Evolutionary conservation across 2,329 filamentous ascomycete genomes (phyloP).

Genomic region (Hypoxylon sp.): DNA sequence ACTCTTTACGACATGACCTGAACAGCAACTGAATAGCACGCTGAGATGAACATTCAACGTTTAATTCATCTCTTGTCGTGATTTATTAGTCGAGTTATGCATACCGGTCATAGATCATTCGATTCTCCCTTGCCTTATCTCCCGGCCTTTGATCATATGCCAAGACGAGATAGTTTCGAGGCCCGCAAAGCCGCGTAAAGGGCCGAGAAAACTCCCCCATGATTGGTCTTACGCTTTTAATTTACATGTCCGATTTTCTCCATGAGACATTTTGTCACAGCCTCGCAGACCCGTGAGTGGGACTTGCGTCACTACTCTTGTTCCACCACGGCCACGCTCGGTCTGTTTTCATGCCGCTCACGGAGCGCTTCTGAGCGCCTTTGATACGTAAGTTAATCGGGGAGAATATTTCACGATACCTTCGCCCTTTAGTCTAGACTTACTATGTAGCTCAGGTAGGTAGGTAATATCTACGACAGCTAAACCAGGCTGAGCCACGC

Average conservation of each 20-base stretch:
- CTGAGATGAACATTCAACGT: neutral
- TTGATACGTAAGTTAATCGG: conserved; percentile 14
- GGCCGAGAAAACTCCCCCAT: conserved; percentile 32
- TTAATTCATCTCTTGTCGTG: neutral
- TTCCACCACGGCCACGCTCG: conserved; percentile 31
- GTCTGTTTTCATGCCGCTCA: conserved; percentile 25
- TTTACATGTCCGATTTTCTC: conserved; percentile 35
- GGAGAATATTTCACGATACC: conserved; percentile 40
- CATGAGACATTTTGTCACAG: conserved; percentile 45
- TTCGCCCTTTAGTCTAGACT: conserved; percentile 25
- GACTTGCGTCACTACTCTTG: conserved; percentile 30
- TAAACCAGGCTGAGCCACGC: conserved; percentile 14
- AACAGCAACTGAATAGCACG: too few species aligned
- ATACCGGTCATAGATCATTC: neutral
- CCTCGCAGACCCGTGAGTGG: conserved; percentile 38
- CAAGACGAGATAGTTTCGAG: conserved; percentile 36
- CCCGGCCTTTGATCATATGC: conserved; percentile 31
- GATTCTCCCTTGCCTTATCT: conserved; percentile 21
- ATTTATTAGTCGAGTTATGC: neutral
- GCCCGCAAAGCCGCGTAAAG: conserved; percentile 44
- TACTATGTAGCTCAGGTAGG: too few species aligned
- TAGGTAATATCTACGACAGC: neutral
- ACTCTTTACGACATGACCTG: neutral
- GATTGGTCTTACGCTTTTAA: conserved; percentile 33
- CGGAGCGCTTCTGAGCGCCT: conserved; percentile 16